These are phyloP conservation scores for Candida nanaspora DNA, from an alignment of 805 yeast species.

Conservation along the genomic window DNA sequence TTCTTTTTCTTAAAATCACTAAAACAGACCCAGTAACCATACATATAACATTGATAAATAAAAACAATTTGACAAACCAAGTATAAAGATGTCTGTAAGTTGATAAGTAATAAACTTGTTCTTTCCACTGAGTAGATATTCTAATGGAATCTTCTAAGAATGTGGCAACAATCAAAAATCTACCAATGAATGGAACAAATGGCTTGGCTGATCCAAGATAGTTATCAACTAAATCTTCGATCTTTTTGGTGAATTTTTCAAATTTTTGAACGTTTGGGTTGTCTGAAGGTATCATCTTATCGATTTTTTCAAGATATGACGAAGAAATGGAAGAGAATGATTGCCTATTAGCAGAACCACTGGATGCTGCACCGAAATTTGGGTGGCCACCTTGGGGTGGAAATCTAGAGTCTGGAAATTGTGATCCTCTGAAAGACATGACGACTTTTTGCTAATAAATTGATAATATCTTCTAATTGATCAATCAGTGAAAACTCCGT, in stretches of 20 bases:
- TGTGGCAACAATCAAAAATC: constrained; percentile 88
- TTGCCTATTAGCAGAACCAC: not conserved
- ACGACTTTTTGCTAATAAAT: not conserved
- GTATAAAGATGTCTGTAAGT: constrained; percentile 74
- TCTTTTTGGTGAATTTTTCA: constrained; percentile 43
- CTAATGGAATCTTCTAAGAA: constrained; percentile 85
- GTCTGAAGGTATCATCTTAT: constrained; percentile 23
- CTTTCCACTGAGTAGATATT: constrained; percentile 81
- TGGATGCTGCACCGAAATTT: not conserved
- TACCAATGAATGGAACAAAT: constrained; percentile 79
- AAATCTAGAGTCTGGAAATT: constrained; percentile 14
- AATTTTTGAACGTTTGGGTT: constrained; percentile 29
- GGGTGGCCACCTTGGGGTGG: not conserved
- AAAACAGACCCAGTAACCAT: constrained; percentile 72
- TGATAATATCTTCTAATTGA: no score
- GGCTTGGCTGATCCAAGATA: constrained; percentile 52
- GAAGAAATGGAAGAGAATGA: not conserved
- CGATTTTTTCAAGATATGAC: constrained; percentile 15
- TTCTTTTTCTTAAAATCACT: constrained; percentile 61
- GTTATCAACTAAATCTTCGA: constrained; percentile 48
- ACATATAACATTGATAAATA: constrained; percentile 51
- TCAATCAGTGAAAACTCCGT: no score
- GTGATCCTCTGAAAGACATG: constrained; percentile 28
- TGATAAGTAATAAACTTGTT: constrained; percentile 80
- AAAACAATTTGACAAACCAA: constrained; percentile 67